Conservation (phyloP, 2,329 filamentous ascomycete genomes). For the Claviceps maximensis region DNA sequence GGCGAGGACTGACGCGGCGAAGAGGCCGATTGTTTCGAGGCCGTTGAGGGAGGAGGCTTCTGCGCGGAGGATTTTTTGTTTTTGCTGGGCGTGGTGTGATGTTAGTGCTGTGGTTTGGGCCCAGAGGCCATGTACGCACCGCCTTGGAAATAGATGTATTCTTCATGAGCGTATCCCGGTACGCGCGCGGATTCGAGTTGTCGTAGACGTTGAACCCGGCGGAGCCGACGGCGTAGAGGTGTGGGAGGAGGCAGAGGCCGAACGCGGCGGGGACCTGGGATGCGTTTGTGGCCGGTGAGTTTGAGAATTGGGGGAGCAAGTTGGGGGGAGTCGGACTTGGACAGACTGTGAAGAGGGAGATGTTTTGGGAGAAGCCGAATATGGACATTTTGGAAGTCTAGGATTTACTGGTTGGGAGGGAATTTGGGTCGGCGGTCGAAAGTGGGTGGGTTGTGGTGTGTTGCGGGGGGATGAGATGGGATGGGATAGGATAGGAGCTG, state of each 20-base stretch:
- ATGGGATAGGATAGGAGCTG: too few species aligned
- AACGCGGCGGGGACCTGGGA: conserved; percentile 23
- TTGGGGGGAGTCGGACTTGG: too few species aligned
- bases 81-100: conserved; percentile 23
- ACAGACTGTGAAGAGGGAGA: conserved; percentile 8
- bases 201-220: conserved; percentile 21
- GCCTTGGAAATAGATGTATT: conserved; percentile 18
- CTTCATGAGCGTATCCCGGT: conserved; percentile 17
- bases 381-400: neutral
- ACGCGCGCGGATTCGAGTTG: conserved; percentile 24
- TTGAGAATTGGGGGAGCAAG: neutral
- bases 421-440: too few species aligned
- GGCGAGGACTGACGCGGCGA: conserved; percentile 29
- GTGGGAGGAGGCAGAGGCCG: conserved; percentile 3
- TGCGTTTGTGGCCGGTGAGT: neutral
- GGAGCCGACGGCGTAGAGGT: conserved; percentile 2
- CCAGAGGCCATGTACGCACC: conserved; percentile 11
- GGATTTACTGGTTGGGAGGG: neutral
- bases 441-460: too few species aligned
- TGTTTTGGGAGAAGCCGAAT: conserved; percentile 2
- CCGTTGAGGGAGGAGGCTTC: conserved; percentile 35
- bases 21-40: conserved; percentile 31
- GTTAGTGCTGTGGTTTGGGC: too few species aligned
- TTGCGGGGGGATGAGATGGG: too few species aligned
- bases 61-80: conserved; percentile 40